phyloP scores from a whole-genome alignment of 2,329 filamentous ascomycete genomes.

The Daldinia eschscholtzii region DNA sequence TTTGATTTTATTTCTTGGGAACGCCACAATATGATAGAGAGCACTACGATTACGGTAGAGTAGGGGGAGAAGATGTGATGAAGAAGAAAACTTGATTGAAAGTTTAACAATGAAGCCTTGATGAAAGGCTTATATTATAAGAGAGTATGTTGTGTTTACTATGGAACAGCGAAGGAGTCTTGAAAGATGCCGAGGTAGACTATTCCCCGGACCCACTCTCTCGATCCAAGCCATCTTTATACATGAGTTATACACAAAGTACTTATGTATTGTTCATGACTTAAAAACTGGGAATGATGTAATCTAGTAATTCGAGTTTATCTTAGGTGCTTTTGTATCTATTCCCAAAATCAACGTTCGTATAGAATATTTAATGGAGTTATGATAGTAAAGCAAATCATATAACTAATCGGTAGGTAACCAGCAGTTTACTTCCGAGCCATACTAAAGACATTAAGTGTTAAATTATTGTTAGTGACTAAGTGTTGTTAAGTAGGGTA shows the following conservation, averaged over 20 bases:
- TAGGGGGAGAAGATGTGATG: neutral
- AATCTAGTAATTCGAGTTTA: too few relatives aligned
- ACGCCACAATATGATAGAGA: neutral
- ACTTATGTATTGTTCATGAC: neutral
- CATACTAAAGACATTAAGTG: neutral
- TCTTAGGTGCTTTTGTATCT: neutral
- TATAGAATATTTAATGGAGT: neutral
- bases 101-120: neutral
- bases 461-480: neutral
- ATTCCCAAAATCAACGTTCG: neutral
- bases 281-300: neutral
- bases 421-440: neutral
- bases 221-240: neutral
- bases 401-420: too few relatives aligned
- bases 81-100: slow-evolving; percentile 16
- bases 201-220: slow-evolving; percentile 21
- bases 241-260: neutral
- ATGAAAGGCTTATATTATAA: slow-evolving; percentile 4
- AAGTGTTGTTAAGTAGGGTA: neutral
- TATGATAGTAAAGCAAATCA: neutral
- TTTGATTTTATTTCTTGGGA: neutral
- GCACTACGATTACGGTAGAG: neutral
- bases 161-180: neutral
- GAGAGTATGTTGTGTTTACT: neutral
- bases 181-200: slow-evolving; percentile 36